Percentiles rank a stretch among this genome's conserved stretches.
Evolutionary conservation across 331 rosid species (phyloP).

Genomic region (Quercus lobata): DNA sequence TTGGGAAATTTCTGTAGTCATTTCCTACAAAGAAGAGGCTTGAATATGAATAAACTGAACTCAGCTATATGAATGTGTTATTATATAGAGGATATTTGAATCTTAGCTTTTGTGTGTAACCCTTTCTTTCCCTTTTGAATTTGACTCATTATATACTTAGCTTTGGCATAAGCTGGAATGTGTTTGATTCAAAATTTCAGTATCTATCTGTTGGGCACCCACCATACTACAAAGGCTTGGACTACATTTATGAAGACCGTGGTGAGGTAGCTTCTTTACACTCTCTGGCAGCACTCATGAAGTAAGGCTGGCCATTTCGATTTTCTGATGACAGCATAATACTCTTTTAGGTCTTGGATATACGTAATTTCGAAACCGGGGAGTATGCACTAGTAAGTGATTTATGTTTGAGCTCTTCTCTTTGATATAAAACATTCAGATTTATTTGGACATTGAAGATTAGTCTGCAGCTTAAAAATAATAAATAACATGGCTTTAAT

Average conservation of each 20-base stretch:
- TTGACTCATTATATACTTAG: neutral
- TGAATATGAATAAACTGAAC: no score
- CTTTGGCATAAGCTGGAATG: conserved; percentile 1
- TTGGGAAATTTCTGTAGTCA: neutral
- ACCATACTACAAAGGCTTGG: conserved; percentile 91
- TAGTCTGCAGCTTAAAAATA: neutral
- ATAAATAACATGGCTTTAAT: no score
- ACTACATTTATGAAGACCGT: conserved; percentile 95
- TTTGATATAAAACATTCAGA: neutral
- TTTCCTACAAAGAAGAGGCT: neutral
- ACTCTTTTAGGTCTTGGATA: conserved; percentile 67
- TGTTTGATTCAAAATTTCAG: conserved; percentile 43
- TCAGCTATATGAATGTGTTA: no score
- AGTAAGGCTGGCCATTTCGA: neutral
- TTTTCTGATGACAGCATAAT: conserved; percentile 1
- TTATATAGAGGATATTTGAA: no score
- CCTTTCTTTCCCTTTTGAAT: neutral
- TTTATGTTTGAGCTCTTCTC: neutral
- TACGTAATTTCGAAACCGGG: conserved; percentile 86
- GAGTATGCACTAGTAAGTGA: conserved; percentile 85
- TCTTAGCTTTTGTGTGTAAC: neutral
- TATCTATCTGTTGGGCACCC: conserved; percentile 98
- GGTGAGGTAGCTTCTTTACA: conserved; percentile 60
- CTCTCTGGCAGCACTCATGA: neutral
- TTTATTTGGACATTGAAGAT: neutral